Evolutionary conservation across 257 asterid genomes (phyloP).

Genomic region (Penstemon davidsonii): DNA sequence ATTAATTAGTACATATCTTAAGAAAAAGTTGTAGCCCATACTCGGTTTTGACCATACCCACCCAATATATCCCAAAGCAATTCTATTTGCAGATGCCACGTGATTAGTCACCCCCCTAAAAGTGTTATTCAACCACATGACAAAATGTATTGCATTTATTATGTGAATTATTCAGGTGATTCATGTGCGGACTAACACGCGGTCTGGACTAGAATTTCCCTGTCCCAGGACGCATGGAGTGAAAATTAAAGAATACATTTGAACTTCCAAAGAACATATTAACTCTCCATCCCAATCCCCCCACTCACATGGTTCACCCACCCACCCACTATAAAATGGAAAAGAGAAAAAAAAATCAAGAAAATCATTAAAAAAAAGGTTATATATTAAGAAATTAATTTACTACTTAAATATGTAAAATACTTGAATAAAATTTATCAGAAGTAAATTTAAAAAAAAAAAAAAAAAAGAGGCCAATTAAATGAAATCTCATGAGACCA

Average conservation of each 20-base stretch:
- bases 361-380: not conserved
- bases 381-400: not conserved
- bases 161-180: too few species aligned
- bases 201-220: too few species aligned
- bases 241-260: not conserved
- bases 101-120: not conserved
- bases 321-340: not conserved
- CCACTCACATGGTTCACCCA: not conserved
- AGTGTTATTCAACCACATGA: too few species aligned
- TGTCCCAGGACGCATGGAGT: not conserved
- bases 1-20: not conserved
- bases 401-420: not conserved
- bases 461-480: not conserved
- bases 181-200: too few species aligned
- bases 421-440: too few species aligned
- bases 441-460: not conserved
- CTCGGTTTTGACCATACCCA: not conserved
- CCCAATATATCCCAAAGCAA: not conserved
- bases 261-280: slow-evolving; percentile 6
- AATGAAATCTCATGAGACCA: slow-evolving; percentile 5
- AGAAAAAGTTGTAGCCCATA: not conserved
- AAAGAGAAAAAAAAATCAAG: slow-evolving; percentile 2
- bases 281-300: not conserved
- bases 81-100: not conserved
- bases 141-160: too few species aligned